Evolutionary conservation across 2,329 filamentous ascomycete genomes (phyloP), one percentile per base, ranked within the genome.

Genomic region (Penicillium griseofulvum): DNA sequence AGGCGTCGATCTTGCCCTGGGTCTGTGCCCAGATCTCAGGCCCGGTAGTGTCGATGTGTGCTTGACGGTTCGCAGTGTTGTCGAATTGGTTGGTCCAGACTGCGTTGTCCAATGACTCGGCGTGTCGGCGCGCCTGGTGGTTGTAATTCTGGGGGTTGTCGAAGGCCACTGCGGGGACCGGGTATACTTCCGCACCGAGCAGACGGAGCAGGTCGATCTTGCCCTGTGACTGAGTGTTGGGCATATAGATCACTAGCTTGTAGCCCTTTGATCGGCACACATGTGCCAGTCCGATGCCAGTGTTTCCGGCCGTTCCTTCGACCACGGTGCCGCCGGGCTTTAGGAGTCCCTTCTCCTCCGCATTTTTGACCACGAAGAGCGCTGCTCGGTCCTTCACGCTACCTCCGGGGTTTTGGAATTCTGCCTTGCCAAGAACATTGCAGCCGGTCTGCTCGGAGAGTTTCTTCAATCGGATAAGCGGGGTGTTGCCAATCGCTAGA

Each of bases 21-120:
- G 94, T 97, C 80, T 99, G 94, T 28, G 86, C 79, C 94, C 94
- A 99, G 71, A 99, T 96, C 77, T 99, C 94, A 0, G 94, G 94
- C 0, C 94, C 94, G 0, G 94, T 99, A 2, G 93, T 97, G 80
- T 97, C 93, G 65, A 97, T 88, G 73, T 99, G 94, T 45, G 94
- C 94, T 68, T 89, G 87, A 49, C 94, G 84, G 76, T 99, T 99
- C 50, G 94, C 94, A 49, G 83, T 86, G 79, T 99, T 99, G 74
- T 99, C 94, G 77, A 99, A 99, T 78, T 99, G 94, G 76, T 99
- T 95, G 42, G 94, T 99, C 94, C 94, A 99, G 14, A 97, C 92
- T 9, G 93, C 91, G 67, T 94, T 94, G 16, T 90, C 87, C 46
- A 95, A 77, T 3, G 81, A 74, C 72, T 94, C 91, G n/a, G 94